Conservation (phyloP, 2,329 filamentous ascomycete species). For the Fusarium dimerum region DNA sequence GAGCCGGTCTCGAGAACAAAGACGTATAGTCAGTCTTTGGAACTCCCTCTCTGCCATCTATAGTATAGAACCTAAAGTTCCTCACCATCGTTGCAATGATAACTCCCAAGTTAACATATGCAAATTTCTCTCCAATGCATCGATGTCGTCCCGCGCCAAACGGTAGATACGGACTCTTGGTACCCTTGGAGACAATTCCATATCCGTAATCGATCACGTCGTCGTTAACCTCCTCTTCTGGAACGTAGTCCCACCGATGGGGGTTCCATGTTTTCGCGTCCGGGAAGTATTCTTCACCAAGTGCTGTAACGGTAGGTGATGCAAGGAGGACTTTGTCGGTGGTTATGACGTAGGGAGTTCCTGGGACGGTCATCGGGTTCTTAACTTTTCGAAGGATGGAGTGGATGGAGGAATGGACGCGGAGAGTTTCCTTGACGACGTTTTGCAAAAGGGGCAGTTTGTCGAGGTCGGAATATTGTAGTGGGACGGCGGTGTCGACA, state of each 20-base stretch:
- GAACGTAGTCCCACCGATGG: conserved; percentile 30
- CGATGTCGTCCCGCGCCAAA: conserved; percentile 74
- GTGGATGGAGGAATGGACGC: conserved; percentile 72
- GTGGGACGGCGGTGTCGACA: conserved; percentile 53
- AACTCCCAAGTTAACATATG: conserved; percentile 67
- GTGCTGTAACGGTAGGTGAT: conserved; percentile 44
- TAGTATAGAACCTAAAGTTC: conserved; percentile 59
- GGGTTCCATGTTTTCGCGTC: conserved; percentile 32
- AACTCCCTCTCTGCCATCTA: conserved; percentile 56
- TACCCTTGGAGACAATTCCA: conserved; percentile 33
- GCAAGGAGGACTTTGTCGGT: conserved; percentile 49
- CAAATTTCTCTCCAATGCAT: conserved; percentile 77
- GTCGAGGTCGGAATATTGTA: conserved; percentile 61
- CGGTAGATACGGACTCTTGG: conserved; percentile 54
- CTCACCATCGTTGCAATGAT: conserved; percentile 65
- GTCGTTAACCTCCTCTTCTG: conserved; percentile 14
- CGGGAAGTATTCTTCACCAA: conserved; percentile 61
- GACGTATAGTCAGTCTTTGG: conserved; percentile 66
- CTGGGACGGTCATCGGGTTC: conserved; percentile 60
- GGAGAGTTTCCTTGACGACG: conserved; percentile 71
- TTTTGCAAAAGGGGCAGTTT: conserved; percentile 62
- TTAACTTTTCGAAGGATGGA: conserved; percentile 74
- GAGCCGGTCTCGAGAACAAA: conserved; percentile 39
- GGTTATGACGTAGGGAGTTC: conserved; percentile 56
- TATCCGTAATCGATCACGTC: conserved; percentile 34